Conservation (phyloP, 768 basidiomycete genomes). For the Amanita rubescens region DNA sequence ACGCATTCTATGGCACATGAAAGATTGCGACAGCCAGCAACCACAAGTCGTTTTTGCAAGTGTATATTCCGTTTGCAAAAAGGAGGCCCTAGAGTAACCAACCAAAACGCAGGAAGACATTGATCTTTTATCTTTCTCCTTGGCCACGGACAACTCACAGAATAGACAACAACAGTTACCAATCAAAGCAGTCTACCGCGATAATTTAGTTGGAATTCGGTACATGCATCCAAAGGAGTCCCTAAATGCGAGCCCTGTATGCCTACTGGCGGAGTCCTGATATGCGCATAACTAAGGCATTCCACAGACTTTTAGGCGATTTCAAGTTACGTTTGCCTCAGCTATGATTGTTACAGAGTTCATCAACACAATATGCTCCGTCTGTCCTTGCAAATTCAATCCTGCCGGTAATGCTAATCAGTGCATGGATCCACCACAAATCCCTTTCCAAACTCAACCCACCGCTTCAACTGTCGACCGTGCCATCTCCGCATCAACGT, state of each 20-base stretch:
- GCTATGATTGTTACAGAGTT: constrained; percentile 43
- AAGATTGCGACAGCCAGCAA: constrained; percentile 31
- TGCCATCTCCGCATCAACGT: background rate
- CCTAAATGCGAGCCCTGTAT: constrained; percentile 1
- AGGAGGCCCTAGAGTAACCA: background rate
- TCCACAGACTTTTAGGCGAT: constrained; percentile 58
- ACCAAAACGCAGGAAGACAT: constrained; percentile 56
- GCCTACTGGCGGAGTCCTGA: background rate
- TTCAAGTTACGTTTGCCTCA: constrained; percentile 66
- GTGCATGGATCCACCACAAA: constrained; percentile 5
- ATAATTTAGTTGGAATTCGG: constrained; percentile 64
- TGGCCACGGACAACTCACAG: constrained; percentile 23
- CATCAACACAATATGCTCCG: constrained; percentile 51
- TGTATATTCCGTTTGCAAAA: constrained; percentile 9
- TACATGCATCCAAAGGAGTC: constrained; percentile 44
- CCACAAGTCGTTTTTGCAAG: constrained; percentile 64
- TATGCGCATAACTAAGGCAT: constrained; percentile 2
- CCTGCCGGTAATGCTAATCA: constrained; percentile 12
- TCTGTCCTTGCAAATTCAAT: constrained; percentile 72
- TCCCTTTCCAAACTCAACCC: background rate
- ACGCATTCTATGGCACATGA: constrained; percentile 58
- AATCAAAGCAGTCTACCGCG: constrained; percentile 76
- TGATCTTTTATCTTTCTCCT: constrained; percentile 64
- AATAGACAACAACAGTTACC: constrained; percentile 45
- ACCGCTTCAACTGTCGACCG: background rate